Evolutionary conservation across 2,329 filamentous ascomycete genomes (phyloP), one percentile per base, ranked within the genome.

Genomic region (Claviceps lovelessii): DNA sequence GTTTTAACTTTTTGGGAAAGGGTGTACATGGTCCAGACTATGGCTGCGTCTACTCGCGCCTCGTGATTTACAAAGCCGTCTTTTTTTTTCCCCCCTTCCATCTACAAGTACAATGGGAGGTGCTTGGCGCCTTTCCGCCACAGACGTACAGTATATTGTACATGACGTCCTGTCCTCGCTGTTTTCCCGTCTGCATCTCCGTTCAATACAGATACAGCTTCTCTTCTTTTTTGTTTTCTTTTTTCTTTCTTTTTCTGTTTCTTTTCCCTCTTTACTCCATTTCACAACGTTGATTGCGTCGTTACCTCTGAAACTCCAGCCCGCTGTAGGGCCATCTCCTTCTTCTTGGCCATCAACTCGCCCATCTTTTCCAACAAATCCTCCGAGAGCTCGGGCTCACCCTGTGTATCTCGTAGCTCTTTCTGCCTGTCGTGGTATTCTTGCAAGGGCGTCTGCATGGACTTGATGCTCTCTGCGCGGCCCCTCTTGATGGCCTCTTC

Each of bases 291-390:
- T 23, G 42, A 31, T 44, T 55, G 49, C 47, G 60, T 23, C 17
- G 57, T 57, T 52, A 63, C 67, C 57, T 72, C 66, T 17, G 67
- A 64, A 13, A 70, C 56, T n/a, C 68, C 70, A 2, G 68, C 68
- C 7, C 68, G 64, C 51, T 71, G 67, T 59, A 74, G 61, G 6
- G 68, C 67, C 55, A 63, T 64, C 55, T 70, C 67, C 64, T 75
- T 73, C 64, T 78, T 81, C 67, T 69, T 70, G 41, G 76, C 78
- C 68, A 84, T 83, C 61, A 83, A 68, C 68, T 78, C 71, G 60
- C 81, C 81, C 62, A 84, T 78, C 72, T 76, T 79, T 65, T 77
- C 76, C 65, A 84, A 67, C 76, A 84, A 81, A 61, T 78, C 76
- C 48, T 76, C 67, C 28, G 77, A 72, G 55, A 84, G 72, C 63